Conservation (phyloP, 2,329 filamentous ascomycete genomes). For the Chalaropsis ovoidea region DNA sequence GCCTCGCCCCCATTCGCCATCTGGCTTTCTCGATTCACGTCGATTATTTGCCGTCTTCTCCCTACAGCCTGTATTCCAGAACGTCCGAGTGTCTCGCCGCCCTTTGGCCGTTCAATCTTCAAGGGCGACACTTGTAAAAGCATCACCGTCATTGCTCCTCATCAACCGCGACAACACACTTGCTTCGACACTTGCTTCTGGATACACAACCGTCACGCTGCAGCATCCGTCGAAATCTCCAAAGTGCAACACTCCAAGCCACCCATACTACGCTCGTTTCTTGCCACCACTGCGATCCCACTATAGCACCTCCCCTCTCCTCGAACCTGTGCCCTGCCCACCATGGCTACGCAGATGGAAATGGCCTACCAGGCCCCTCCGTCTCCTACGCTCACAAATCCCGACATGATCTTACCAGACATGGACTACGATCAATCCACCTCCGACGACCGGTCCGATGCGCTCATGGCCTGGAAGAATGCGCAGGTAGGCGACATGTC, state of each 20-base stretch:
- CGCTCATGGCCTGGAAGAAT: conserved; percentile 46
- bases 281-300: not conserved
- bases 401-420: conserved; percentile 85
- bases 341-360: conserved; percentile 28
- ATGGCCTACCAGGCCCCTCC: conserved; percentile 45
- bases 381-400: conserved; percentile 82
- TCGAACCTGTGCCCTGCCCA: conserved; percentile 24
- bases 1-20: not conserved
- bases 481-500: conserved; percentile 34
- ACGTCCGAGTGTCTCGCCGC: not conserved
- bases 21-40: not conserved
- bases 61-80: not conserved
- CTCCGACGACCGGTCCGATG: conserved; percentile 43
- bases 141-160: not conserved
- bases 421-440: conserved; percentile 49
- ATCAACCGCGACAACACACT: not conserved
- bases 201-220: not conserved
- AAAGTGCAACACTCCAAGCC: not conserved
- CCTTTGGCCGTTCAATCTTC: not conserved
- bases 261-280: not conserved
- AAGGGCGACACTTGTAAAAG: not conserved
- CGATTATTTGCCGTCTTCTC: not conserved
- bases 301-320: conserved; percentile 8
- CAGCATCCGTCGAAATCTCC: not conserved
- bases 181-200: not conserved